Percentiles rank a stretch among this genome's conserved stretches.
phyloP scores from a whole-genome alignment of 2,329 filamentous ascomycete species.

The Apiospora phragmitis region DNA sequence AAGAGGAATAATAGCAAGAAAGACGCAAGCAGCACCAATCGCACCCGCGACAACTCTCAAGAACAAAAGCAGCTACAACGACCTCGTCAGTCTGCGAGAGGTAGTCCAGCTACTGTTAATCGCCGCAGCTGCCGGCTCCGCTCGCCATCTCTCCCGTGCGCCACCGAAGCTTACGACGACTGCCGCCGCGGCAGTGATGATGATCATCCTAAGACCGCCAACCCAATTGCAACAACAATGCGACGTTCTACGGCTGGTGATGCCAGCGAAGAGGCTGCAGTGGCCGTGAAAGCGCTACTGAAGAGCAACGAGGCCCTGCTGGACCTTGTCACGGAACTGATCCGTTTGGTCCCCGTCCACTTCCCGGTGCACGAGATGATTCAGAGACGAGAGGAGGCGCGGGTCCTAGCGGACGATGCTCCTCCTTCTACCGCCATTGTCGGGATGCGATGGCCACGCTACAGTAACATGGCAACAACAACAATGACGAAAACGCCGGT shows the following conservation, averaged over 20 bases:
- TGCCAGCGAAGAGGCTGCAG: neutral
- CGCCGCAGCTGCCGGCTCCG: neutral
- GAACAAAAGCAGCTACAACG: too few relatives aligned
- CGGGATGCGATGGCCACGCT: too few relatives aligned
- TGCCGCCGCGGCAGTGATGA: neutral
- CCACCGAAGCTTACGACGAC: neutral
- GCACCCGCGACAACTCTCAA: neutral
- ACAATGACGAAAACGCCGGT: neutral
- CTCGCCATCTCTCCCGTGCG: neutral
- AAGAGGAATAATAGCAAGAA: neutral
- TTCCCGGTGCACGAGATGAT: neutral
- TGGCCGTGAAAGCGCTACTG: neutral
- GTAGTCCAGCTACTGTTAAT: neutral
- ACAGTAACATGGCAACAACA: neutral
- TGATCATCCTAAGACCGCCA: neutral
- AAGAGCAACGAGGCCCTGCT: neutral
- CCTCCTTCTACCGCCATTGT: neutral
- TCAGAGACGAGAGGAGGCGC: neutral
- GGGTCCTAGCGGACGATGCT: neutral
- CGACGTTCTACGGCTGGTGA: neutral
- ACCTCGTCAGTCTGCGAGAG: neutral
- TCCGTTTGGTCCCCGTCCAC: neutral
- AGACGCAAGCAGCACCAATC: neutral
- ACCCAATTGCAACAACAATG: neutral
- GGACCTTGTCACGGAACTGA: neutral